A percentile compares a stretch with the other conserved stretches of the same genome.
phyloP scores from a whole-genome alignment of 768 basidiomycete species.

The Atractiella rhizophila region DNA sequence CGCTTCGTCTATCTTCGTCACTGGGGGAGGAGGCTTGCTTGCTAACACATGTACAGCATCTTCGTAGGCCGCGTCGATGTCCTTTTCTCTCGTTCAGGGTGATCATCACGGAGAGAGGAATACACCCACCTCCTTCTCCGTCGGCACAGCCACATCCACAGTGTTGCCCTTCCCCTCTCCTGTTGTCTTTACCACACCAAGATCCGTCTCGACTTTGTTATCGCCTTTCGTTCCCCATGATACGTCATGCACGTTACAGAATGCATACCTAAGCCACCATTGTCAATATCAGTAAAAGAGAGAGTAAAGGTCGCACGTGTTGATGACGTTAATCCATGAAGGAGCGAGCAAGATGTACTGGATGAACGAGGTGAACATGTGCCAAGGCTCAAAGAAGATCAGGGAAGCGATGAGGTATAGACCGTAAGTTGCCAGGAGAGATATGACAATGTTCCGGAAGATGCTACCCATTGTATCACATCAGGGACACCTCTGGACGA shows the following conservation, averaged over 20 bases:
- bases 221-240: conserved; percentile 59
- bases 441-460: conserved; percentile 65
- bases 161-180: conserved; percentile 30
- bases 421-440: conserved; percentile 63
- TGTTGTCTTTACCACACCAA: conserved; percentile 48
- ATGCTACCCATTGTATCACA: conserved; percentile 2
- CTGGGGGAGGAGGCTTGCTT: conserved; percentile 49
- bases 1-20: conserved; percentile 33
- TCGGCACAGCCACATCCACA: conserved; percentile 65
- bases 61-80: conserved; percentile 61
- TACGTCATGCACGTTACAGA: conserved; percentile 1
- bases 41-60: conserved; percentile 63
- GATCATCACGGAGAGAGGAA: neutral
- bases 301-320: conserved; percentile 52
- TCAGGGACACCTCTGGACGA: neutral
- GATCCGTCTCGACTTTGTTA: conserved; percentile 57
- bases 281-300: conserved; percentile 1
- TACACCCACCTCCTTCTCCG: conserved; percentile 31
- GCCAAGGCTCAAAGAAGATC: conserved; percentile 80
- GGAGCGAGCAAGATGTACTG: conserved; percentile 80
- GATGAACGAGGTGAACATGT: conserved; percentile 89
- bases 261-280: conserved; percentile 17
- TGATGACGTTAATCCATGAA: conserved; percentile 75
- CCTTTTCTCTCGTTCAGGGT: neutral
- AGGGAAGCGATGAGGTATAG: conserved; percentile 61